phyloP scores from a whole-genome alignment of 2,329 filamentous ascomycete genomes.

The Venturia nashicola region DNA sequence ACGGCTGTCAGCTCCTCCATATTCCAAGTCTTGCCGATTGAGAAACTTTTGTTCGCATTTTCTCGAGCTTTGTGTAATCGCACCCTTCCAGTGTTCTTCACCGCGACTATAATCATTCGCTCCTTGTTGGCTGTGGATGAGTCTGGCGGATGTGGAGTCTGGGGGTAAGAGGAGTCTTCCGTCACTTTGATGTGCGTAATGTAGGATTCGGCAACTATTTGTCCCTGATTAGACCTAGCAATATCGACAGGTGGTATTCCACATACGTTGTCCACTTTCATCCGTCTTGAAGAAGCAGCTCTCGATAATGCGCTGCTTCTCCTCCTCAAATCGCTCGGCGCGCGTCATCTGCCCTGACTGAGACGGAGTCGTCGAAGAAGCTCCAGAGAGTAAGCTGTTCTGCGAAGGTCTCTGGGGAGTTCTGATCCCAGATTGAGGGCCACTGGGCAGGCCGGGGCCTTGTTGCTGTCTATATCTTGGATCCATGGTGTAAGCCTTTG shows the following conservation, averaged over 20 bases:
- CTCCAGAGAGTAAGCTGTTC: conserved; percentile 15
- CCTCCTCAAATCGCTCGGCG: conserved; percentile 89
- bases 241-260: conserved; percentile 4
- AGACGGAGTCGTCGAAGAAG: conserved; percentile 8
- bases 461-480: conserved; percentile 14
- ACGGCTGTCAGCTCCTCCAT: conserved; percentile 79
- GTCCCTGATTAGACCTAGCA: conserved; percentile 4
- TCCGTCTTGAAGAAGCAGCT: conserved; percentile 91
- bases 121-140: conserved; percentile 61
- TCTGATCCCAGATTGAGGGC: conserved; percentile 7
- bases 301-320: conserved; percentile 87
- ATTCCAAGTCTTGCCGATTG: conserved; percentile 97
- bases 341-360: conserved; percentile 23
- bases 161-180: conserved; percentile 76
- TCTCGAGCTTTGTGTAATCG: conserved; percentile 96
- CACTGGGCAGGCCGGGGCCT: conserved; percentile 6
- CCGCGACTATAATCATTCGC: conserved; percentile 83
- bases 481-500: conserved; percentile 19
- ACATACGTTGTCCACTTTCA: conserved; percentile 65
- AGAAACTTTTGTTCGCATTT: conserved; percentile 87
- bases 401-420: background rate
- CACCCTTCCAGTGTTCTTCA: conserved; percentile 82
- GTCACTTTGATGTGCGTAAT: conserved; percentile 91
- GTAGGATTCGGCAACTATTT: conserved; percentile 73
- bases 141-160: conserved; percentile 70